These are phyloP conservation scores for Calonectria ilicicola DNA, from an alignment of 2,329 filamentous ascomycete genomes.

Conservation along the genomic window DNA sequence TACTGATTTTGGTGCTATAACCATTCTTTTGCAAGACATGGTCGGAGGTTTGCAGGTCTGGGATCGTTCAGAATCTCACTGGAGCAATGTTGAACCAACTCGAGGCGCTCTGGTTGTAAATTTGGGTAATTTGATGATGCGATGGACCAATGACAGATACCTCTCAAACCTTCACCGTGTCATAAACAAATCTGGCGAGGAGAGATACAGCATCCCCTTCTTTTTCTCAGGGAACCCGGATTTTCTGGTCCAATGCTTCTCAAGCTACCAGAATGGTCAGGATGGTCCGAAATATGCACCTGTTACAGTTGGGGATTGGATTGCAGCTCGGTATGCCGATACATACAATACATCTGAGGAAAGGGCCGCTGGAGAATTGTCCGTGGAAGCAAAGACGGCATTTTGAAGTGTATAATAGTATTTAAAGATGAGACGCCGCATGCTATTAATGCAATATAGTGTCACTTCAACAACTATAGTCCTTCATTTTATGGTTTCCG, in stretches of 20 bases:
- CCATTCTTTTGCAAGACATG: slow-evolving; percentile 28
- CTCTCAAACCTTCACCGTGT: slow-evolving; percentile 66
- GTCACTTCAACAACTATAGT: too few relatives aligned
- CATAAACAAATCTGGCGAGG: slow-evolving; percentile 61
- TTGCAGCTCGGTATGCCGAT: slow-evolving; percentile 47
- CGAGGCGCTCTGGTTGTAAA: slow-evolving; percentile 64
- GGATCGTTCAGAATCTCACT: slow-evolving; percentile 15
- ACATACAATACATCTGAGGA: slow-evolving; percentile 40
- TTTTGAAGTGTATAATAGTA: neutral
- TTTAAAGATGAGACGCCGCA: too few relatives aligned
- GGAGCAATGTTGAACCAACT: slow-evolving; percentile 51
- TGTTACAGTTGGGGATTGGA: slow-evolving; percentile 47
- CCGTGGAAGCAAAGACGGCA: neutral
- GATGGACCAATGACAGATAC: slow-evolving; percentile 66
- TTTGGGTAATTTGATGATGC: slow-evolving; percentile 60
- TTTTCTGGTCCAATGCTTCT: slow-evolving; percentile 47
- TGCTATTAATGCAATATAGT: too few relatives aligned
- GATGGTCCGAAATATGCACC: slow-evolving; percentile 45
- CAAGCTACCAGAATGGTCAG: slow-evolving; percentile 38
- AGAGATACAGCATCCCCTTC: slow-evolving; percentile 67
- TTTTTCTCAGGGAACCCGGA: slow-evolving; percentile 68
- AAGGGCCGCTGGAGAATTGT: neutral
- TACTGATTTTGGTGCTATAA: slow-evolving; percentile 27
- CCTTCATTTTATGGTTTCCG: too few relatives aligned
- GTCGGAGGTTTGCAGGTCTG: slow-evolving; percentile 28